Base-by-base conservation (phyloP, 2,329 filamentous ascomycete species). In the Gaeumannomyces sp. region DNA sequence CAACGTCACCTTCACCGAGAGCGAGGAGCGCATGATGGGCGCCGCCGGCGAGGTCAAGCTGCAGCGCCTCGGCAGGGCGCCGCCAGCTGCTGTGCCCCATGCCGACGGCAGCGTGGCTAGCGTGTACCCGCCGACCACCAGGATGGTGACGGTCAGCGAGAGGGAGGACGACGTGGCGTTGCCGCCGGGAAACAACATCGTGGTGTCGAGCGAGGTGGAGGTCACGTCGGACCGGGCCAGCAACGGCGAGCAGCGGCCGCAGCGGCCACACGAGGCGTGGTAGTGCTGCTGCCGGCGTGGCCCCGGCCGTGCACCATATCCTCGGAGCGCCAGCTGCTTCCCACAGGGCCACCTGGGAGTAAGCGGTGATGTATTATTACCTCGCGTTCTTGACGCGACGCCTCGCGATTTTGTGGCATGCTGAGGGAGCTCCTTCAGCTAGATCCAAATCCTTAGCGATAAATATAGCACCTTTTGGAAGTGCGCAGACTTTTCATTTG, bases 151-250 rank as follows among this genome's bases (percentile, higher is more conserved):
- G 45, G 45, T n/a, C 45, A 53, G 6, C 27, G 60, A 27, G 14
- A 29, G 31, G 35, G 33, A 27, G 6, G 60, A 45, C n/a, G 22
- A 22, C n/a, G 60, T 66, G 22, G 65, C 59, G 6, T 64, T 68
- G 0, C 25, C 69, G 0, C 70, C 67, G 19, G 73, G 73, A 1
- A 53, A 53, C 45, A 53, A n/a, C 45, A 80, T 80, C 35, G 66
- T 79, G 25, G 76, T 80, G 14, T 78, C 75, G 0, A 79, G 76
- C 59, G 71, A 78, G 59, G 69, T 80, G 14, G 74, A 78, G 61
- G 69, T 80, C 5, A 66, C 67, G 14, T 61, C 60, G 11, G 60
- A 61, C 45, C 19, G 45, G 19, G 45, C 45, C 19, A 53, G 45
- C 22, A 3, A 53, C 45, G 45, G 45, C 22, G 45, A 53, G 45